Evolutionary conservation across 2,329 filamentous ascomycete genomes (phyloP).

Genomic region (Aspergillaceae sp.): DNA sequence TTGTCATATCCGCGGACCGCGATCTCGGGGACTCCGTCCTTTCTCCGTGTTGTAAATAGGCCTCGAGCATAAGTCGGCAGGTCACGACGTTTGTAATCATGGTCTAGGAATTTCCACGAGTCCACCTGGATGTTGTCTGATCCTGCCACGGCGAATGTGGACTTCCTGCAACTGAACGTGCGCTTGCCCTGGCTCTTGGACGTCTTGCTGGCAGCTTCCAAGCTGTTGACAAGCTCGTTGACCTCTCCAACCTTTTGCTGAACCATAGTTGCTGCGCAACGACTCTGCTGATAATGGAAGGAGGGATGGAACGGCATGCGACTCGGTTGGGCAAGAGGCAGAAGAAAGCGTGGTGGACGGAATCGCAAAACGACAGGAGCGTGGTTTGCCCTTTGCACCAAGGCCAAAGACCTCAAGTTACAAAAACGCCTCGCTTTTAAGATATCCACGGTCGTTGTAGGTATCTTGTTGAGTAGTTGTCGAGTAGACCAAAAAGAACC

Average conservation of each 20-base stretch:
- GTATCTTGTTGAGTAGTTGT: no score
- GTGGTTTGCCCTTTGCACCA: background rate
- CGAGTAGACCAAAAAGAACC: no score
- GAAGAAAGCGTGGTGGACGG: background rate
- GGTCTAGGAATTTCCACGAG: constrained; percentile 90
- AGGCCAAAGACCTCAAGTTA: background rate
- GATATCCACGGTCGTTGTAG: no score
- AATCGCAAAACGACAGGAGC: background rate
- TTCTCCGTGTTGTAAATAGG: constrained; percentile 73
- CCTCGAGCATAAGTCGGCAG: constrained; percentile 90
- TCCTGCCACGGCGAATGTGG: constrained; percentile 62
- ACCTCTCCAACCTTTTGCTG: constrained; percentile 63
- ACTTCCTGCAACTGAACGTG: constrained; percentile 67
- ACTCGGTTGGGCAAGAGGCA: background rate
- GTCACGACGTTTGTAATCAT: constrained; percentile 83
- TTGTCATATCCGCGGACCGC: constrained; percentile 91
- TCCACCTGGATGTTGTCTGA: constrained; percentile 61
- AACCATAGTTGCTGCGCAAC: constrained; percentile 38
- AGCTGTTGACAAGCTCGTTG: constrained; percentile 53
- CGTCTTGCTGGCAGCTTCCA: constrained; percentile 47
- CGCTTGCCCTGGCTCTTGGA: constrained; percentile 44
- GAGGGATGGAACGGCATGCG: background rate
- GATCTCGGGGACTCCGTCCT: constrained; percentile 63
- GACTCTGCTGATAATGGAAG: no score
- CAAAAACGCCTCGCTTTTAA: background rate